Conservation (phyloP, 768 basidiomycete species). For the Tricholoma flavovirens region DNA sequence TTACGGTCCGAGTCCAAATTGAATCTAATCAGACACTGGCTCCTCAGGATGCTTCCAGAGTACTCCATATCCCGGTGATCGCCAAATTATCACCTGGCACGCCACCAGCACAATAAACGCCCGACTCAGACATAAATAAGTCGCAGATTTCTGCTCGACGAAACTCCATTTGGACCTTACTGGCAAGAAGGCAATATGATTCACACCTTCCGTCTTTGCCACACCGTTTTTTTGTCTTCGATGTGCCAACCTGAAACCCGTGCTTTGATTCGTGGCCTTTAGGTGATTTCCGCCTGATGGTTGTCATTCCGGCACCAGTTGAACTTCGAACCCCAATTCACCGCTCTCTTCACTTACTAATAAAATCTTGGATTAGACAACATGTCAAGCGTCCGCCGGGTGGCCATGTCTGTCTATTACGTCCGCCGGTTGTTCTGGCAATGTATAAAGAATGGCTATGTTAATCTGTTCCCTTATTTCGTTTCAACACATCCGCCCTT, state of each 20-base stretch:
- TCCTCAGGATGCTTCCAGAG: too few species aligned
- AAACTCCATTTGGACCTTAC: not conserved
- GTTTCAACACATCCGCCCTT: conserved; percentile 5
- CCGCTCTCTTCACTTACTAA: not conserved
- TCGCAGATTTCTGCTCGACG: too few species aligned
- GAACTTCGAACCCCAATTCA: not conserved
- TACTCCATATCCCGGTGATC: too few species aligned
- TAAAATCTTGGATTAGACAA: not conserved
- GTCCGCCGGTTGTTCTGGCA: not conserved
- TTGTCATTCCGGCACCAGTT: not conserved
- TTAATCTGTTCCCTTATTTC: conserved; percentile 4
- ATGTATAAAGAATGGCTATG: conserved; percentile 3
- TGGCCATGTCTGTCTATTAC: not conserved
- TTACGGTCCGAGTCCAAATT: too few species aligned
- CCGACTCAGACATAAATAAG: too few species aligned
- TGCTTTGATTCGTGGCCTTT: not conserved
- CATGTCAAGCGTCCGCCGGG: not conserved
- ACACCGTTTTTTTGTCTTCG: not conserved
- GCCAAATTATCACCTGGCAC: too few species aligned
- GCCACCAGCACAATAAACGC: too few species aligned
- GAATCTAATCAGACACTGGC: too few species aligned
- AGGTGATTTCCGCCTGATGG: not conserved
- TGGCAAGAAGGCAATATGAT: not conserved
- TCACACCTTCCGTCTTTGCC: not conserved
- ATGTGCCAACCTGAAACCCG: not conserved